phyloP scores from a whole-genome alignment of 2,329 filamentous ascomycete genomes.

The Cladosporium sp. region DNA sequence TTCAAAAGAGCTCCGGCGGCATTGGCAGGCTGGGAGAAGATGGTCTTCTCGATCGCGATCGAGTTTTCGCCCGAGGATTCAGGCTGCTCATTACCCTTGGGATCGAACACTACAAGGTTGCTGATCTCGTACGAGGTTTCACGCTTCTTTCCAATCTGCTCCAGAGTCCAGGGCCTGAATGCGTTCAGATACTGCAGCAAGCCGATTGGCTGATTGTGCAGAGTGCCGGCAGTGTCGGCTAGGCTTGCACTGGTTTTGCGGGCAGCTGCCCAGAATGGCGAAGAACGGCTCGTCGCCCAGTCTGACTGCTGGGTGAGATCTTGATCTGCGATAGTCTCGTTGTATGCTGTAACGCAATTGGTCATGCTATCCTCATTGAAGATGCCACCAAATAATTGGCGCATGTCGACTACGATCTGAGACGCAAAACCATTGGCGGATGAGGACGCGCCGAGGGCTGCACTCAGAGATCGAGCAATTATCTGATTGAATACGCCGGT shows the following conservation, averaged over 20 bases:
- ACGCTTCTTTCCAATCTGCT: conserved; percentile 34
- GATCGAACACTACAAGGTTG: conserved; percentile 38
- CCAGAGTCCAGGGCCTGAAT: conserved; percentile 35
- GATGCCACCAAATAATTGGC: conserved; percentile 23
- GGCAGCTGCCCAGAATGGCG: conserved; percentile 30
- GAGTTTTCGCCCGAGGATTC: too few species aligned
- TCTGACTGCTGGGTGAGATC: conserved; percentile 2
- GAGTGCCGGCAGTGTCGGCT: conserved; percentile 25
- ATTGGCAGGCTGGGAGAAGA: conserved; percentile 42
- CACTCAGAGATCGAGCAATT: conserved; percentile 34
- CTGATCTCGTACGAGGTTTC: conserved; percentile 42
- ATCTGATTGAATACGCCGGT: conserved; percentile 39
- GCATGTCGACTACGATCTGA: conserved; percentile 38
- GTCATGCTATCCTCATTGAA: conserved; percentile 33
- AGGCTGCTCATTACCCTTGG: background rate
- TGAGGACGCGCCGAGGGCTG: conserved; percentile 19
- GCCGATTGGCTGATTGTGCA: conserved; percentile 38
- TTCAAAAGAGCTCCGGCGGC: conserved; percentile 33
- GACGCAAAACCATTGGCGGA: conserved; percentile 32
- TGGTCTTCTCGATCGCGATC: conserved; percentile 30
- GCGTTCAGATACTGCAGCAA: conserved; percentile 38
- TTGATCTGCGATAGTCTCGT: conserved; percentile 12
- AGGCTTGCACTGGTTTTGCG: conserved; percentile 29
- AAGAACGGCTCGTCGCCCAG: background rate
- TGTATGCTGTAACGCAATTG: conserved; percentile 24